Evolutionary conservation across 352 stramenopile species (phyloP).

Genomic region (Phytophthora multivora): DNA sequence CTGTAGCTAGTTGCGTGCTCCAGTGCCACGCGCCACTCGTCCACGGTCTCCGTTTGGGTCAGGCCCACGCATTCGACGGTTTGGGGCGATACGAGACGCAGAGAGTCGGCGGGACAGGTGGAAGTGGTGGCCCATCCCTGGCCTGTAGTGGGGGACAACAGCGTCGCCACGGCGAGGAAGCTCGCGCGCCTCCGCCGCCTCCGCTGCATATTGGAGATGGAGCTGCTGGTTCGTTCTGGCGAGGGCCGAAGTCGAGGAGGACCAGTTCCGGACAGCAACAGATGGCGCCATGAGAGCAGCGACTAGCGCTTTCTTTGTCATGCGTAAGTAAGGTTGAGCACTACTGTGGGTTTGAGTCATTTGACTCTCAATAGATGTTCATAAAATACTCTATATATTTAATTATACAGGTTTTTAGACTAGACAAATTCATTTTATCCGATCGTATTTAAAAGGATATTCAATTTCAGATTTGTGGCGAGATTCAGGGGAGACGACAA

Average conservation of each 20-base stretch:
- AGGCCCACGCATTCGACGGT: constrained; percentile 13
- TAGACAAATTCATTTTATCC: not conserved
- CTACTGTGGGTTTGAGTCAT: not conserved
- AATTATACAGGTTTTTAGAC: not conserved
- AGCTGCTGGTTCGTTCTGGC: constrained; percentile 9
- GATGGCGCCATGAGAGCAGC: constrained; percentile 17
- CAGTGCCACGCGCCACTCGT: constrained; percentile 25
- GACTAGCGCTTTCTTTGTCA: constrained; percentile 26
- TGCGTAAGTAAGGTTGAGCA: not conserved
- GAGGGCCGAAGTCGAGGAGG: not conserved
- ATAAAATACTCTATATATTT: not conserved
- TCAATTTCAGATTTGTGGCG: not conserved
- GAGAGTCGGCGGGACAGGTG: constrained; percentile 7
- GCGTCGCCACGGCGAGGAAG: constrained; percentile 5
- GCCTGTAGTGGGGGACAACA: constrained; percentile 7
- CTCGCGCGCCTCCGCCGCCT: constrained; percentile 18
- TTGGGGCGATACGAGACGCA: constrained; percentile 12
- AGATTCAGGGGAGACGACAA: constrained; percentile 2
- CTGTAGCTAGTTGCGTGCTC: constrained; percentile 2
- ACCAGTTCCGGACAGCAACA: constrained; percentile 23
- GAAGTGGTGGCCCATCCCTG: constrained; percentile 1
- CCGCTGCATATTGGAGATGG: constrained; percentile 21
- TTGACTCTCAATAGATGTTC: not conserved
- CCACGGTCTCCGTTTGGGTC: not conserved
- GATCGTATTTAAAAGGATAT: not conserved